Conservation (phyloP, 2,329 filamentous ascomycete species). For the Tolypocladium capitatum region DNA sequence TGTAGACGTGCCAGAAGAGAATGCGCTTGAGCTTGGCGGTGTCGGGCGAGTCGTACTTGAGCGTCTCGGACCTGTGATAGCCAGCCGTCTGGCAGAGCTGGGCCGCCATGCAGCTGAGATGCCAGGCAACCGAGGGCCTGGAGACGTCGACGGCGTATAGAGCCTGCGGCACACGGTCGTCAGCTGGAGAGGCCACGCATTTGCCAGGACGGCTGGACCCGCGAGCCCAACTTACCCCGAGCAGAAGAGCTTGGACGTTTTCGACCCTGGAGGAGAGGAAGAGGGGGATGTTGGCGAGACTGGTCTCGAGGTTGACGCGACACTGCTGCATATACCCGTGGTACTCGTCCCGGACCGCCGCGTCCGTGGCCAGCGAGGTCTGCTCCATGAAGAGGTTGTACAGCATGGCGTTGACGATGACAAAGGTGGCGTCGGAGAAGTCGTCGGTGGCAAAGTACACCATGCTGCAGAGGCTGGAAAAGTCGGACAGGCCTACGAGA, state of each 20-base stretch:
- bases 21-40: slow-evolving; percentile 23
- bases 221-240: slow-evolving; percentile 32
- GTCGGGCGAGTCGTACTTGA: slow-evolving; percentile 19
- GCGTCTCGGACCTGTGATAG: slow-evolving; percentile 35
- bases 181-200: neutral
- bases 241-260: slow-evolving; percentile 44
- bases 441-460: slow-evolving; percentile 40
- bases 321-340: slow-evolving; percentile 26
- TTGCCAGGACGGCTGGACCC: neutral
- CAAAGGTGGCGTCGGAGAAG: slow-evolving; percentile 34
- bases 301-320: slow-evolving; percentile 35
- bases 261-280: slow-evolving; percentile 40
- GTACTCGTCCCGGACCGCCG: slow-evolving; percentile 20
- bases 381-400: slow-evolving; percentile 38
- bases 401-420: slow-evolving; percentile 34
- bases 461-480: slow-evolving; percentile 33
- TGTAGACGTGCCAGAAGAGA: slow-evolving; percentile 40
- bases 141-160: slow-evolving; percentile 50
- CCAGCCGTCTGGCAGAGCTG: slow-evolving; percentile 49
- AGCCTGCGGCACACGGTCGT: slow-evolving; percentile 23
- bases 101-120: slow-evolving; percentile 44
- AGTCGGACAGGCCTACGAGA: slow-evolving; percentile 35
- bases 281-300: slow-evolving; percentile 37
- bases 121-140: slow-evolving; percentile 50
- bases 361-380: slow-evolving; percentile 21